Conservation (phyloP, 148 eudicot genomes). For the Limonium bicolor region DNA sequence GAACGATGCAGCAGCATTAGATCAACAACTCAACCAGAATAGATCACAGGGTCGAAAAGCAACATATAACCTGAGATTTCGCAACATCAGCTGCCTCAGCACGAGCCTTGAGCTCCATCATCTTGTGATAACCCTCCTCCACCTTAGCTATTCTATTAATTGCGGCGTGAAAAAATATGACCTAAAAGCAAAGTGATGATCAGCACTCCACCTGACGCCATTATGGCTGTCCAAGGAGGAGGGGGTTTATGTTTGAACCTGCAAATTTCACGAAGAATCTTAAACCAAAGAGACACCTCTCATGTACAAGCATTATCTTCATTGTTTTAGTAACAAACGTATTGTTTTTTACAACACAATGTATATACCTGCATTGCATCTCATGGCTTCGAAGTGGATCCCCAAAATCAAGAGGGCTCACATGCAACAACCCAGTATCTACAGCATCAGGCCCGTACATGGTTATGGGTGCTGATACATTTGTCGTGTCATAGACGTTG, state of each 20-base stretch:
- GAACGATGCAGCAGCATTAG: no score
- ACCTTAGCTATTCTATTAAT: slow-evolving; percentile 39
- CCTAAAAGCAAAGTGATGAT: slow-evolving; percentile 39
- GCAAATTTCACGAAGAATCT: no score
- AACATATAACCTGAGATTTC: slow-evolving; percentile 36
- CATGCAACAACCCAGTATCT: slow-evolving; percentile 24
- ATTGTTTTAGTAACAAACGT: not conserved
- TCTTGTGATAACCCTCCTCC: slow-evolving; percentile 40
- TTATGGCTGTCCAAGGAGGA: slow-evolving; percentile 39
- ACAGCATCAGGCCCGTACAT: slow-evolving; percentile 42
- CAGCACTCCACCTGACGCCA: slow-evolving; percentile 21
- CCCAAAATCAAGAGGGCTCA: slow-evolving; percentile 47
- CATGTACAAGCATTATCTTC: not conserved
- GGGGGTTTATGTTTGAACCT: slow-evolving; percentile 52
- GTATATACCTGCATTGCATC: slow-evolving; percentile 53
- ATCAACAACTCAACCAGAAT: no score
- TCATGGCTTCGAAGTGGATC: slow-evolving; percentile 54
- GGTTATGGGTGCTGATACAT: slow-evolving; percentile 35
- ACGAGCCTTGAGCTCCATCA: slow-evolving; percentile 41
- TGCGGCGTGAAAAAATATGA: slow-evolving; percentile 36
- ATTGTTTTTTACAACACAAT: not conserved
- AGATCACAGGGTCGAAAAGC: no score
- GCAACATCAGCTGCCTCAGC: slow-evolving; percentile 64
- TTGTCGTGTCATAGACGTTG: slow-evolving; percentile 48
- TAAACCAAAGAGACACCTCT: not conserved